These are phyloP conservation scores for Candida sphagnicola DNA, from an alignment of 805 yeast species.

Conservation along the genomic window DNA sequence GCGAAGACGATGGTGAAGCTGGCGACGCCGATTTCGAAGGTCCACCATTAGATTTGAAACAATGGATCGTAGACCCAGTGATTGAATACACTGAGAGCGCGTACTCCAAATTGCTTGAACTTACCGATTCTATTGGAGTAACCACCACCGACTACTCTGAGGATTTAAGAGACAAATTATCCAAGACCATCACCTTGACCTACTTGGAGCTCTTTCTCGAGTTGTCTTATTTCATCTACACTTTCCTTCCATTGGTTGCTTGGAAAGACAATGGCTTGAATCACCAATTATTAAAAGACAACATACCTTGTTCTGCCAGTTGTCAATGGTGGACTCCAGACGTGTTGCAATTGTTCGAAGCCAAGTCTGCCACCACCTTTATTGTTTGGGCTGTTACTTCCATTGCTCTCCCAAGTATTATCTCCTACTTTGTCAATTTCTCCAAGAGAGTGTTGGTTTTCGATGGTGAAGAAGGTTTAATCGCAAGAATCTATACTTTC, in stretches of 20 bases:
- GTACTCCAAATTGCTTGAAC: constrained; percentile 21
- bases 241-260: constrained; percentile 32
- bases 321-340: constrained; percentile 31
- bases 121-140: constrained; percentile 33
- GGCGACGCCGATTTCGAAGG: constrained; percentile 34
- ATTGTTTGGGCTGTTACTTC: constrained; percentile 40
- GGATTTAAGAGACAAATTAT: constrained; percentile 36
- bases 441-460: constrained; percentile 37
- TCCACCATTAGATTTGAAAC: constrained; percentile 38
- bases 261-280: constrained; percentile 30
- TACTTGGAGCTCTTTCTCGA: constrained; percentile 28
- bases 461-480: constrained; percentile 28
- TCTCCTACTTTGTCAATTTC: constrained; percentile 51
- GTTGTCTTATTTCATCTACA: constrained; percentile 25
- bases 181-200: constrained; percentile 33
- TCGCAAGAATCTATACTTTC: constrained; percentile 36
- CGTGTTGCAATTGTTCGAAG: constrained; percentile 26
- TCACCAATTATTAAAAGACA: constrained; percentile 34
- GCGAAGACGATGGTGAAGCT: constrained; percentile 29
- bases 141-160: constrained; percentile 32
- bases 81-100: constrained; percentile 25
- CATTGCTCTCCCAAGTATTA: constrained; percentile 36
- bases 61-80: constrained; percentile 35
- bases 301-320: constrained; percentile 19
- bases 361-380: constrained; percentile 27